A percentile compares a stretch with the other conserved stretches of the same genome.
These are phyloP conservation scores for Cladophialophora bantiana DNA, from an alignment of 2,329 filamentous ascomycete genomes.

Conservation along the genomic window DNA sequence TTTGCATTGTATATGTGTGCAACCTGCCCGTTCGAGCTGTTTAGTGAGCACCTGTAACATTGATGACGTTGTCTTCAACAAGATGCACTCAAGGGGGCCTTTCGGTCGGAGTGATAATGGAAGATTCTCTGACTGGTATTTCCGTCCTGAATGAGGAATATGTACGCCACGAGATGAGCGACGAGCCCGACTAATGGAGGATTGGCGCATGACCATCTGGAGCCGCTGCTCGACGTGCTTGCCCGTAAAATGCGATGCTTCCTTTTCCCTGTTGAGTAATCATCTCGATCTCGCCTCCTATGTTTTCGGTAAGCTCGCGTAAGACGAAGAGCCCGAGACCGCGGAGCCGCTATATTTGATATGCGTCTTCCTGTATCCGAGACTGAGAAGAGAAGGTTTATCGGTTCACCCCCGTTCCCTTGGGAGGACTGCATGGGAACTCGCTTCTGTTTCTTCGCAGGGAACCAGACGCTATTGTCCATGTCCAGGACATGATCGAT, in stretches of 20 bases:
- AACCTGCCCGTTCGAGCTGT: slow-evolving; percentile 47
- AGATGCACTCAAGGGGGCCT: slow-evolving; percentile 43
- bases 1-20: slow-evolving; percentile 45
- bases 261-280: slow-evolving; percentile 60
- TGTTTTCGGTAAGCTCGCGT: slow-evolving; percentile 75
- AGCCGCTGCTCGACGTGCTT: slow-evolving; percentile 43
- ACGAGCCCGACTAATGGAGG: neutral
- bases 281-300: slow-evolving; percentile 80
- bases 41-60: slow-evolving; percentile 49
- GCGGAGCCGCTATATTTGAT: slow-evolving; percentile 80
- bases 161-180: neutral
- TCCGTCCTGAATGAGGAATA: neutral
- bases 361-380: slow-evolving; percentile 79
- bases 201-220: slow-evolving; percentile 3
- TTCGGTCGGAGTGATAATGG: neutral
- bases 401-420: slow-evolving; percentile 63
- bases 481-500: slow-evolving; percentile 9
- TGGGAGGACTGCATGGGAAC: slow-evolving; percentile 51
- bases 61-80: slow-evolving; percentile 55
- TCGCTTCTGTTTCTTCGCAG: slow-evolving; percentile 27
- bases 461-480: slow-evolving; percentile 31
- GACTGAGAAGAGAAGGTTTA: slow-evolving; percentile 74
- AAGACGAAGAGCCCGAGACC: slow-evolving; percentile 80
- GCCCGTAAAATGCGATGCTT: slow-evolving; percentile 65
- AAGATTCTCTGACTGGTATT: neutral